Evolutionary conservation across 2,329 filamentous ascomycete species (phyloP).

Genomic region (Colletotrichum camelliae): DNA sequence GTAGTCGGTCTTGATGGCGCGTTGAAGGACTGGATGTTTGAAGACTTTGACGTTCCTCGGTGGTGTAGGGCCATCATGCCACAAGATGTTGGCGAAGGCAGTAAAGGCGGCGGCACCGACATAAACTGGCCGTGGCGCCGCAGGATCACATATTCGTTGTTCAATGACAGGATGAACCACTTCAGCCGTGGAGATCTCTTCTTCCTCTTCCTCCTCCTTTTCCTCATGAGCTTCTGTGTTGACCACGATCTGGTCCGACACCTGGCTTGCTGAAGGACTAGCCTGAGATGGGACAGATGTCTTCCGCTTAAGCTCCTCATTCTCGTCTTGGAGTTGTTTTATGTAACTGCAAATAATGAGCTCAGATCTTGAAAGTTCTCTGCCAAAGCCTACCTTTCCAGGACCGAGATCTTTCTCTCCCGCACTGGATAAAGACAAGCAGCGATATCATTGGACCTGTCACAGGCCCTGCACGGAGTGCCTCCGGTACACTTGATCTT

Average conservation of each 20-base stretch:
- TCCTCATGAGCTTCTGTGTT: conserved; percentile 32
- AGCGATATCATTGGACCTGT: conserved; percentile 36
- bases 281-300: neutral
- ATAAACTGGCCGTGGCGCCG: conserved; percentile 28
- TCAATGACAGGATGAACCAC: neutral
- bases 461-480: conserved; percentile 46
- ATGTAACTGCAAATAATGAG: conserved; percentile 11
- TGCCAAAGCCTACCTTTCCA: conserved; percentile 10
- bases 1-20: neutral
- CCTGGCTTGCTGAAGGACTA: conserved; percentile 10
- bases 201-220: conserved; percentile 15
- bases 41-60: neutral
- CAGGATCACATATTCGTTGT: neutral
- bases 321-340: conserved; percentile 23
- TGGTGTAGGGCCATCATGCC: neutral
- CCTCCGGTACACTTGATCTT: conserved; percentile 52
- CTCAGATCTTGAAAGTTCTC: conserved; percentile 24
- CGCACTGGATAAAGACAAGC: conserved; percentile 44
- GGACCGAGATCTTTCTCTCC: conserved; percentile 45
- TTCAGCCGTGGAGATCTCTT: neutral
- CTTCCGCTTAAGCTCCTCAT: conserved; percentile 12
- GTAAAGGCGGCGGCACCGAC: conserved; percentile 35
- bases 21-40: neutral
- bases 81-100: conserved; percentile 29
- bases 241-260: conserved; percentile 29